These are phyloP conservation scores for Astrocystis sublimbata DNA, from an alignment of 495 filamentous ascomycete genomes.

Conservation along the genomic window DNA sequence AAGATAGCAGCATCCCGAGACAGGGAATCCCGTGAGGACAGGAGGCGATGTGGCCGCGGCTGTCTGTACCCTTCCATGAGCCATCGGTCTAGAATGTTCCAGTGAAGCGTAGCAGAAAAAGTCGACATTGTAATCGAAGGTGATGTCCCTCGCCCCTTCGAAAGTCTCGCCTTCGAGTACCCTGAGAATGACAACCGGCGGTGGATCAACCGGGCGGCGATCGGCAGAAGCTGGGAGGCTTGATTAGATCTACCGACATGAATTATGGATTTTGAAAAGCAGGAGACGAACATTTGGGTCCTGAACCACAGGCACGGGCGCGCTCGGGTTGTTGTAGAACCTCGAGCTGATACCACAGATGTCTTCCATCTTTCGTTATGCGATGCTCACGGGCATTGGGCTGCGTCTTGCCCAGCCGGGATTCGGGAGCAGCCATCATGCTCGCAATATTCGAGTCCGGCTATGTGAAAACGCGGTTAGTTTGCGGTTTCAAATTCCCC, in stretches of 20 bases:
- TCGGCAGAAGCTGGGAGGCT: constrained; percentile 84
- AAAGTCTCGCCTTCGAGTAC: constrained; percentile 75
- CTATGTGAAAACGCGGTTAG: constrained; percentile 21
- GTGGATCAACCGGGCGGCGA: constrained; percentile 93
- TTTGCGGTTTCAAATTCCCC: neutral
- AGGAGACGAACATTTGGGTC: constrained; percentile 79
- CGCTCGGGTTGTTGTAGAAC: constrained; percentile 95
- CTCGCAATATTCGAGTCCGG: constrained; percentile 41
- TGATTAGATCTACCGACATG: constrained; percentile 13
- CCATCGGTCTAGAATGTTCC: constrained; percentile 82
- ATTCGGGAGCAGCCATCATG: constrained; percentile 51
- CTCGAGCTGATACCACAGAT: constrained; percentile 76
- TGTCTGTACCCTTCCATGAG: constrained; percentile 71
- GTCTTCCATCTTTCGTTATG: constrained; percentile 74
- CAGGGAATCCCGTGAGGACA: constrained; percentile 91
- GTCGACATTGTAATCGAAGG: constrained; percentile 91
- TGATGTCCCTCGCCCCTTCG: constrained; percentile 68
- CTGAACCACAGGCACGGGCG: constrained; percentile 93
- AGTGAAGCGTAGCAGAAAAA: constrained; percentile 97
- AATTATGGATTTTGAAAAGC: constrained; percentile 14
- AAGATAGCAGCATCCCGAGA: constrained; percentile 94
- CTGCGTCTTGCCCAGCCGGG: constrained; percentile 50
- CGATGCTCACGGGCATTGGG: constrained; percentile 56
- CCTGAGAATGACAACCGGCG: constrained; percentile 90
- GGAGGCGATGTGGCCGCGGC: constrained; percentile 67